Evolutionary conservation across 306 rosid species (phyloP).

Genomic region (Delonix regia): DNA sequence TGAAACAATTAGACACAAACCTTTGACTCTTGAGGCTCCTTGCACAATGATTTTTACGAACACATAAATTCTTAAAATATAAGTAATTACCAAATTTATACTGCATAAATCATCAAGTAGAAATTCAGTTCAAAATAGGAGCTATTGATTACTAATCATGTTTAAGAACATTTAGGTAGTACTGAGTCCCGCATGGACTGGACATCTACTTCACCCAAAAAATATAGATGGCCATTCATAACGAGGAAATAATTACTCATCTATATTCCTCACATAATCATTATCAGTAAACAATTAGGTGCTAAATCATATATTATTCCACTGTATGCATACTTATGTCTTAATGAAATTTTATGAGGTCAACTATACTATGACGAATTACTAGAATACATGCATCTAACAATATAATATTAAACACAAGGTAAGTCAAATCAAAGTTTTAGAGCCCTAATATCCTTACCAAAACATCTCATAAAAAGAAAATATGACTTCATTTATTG

Average conservation of each 20-base stretch:
- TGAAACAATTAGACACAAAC: constrained; percentile 50
- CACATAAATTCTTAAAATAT: constrained; percentile 25
- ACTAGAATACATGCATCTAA: neutral
- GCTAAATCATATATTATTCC: neutral
- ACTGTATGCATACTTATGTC: neutral
- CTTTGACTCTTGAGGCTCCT: constrained; percentile 78
- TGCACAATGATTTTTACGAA: constrained; percentile 77
- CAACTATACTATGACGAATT: neutral
- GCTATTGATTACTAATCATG: too few relatives aligned
- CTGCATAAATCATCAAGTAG: neutral
- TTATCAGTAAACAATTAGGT: neutral
- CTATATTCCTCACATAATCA: too few relatives aligned
- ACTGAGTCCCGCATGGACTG: neutral
- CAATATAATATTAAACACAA: neutral
- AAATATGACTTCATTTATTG: too few relatives aligned
- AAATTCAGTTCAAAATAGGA: too few relatives aligned
- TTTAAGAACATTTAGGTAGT: too few relatives aligned
- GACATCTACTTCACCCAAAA: neutral
- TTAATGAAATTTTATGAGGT: neutral
- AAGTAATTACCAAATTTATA: neutral
- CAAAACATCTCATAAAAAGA: too few relatives aligned
- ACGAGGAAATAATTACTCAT: too few relatives aligned
- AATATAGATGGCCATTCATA: neutral
- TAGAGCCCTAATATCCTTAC: neutral
- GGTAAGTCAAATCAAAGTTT: neutral